Evolutionary conservation across 208 protist species (phyloP), one percentile per base, ranked within the genome.

Genomic region (Crithidia fasciculata): DNA sequence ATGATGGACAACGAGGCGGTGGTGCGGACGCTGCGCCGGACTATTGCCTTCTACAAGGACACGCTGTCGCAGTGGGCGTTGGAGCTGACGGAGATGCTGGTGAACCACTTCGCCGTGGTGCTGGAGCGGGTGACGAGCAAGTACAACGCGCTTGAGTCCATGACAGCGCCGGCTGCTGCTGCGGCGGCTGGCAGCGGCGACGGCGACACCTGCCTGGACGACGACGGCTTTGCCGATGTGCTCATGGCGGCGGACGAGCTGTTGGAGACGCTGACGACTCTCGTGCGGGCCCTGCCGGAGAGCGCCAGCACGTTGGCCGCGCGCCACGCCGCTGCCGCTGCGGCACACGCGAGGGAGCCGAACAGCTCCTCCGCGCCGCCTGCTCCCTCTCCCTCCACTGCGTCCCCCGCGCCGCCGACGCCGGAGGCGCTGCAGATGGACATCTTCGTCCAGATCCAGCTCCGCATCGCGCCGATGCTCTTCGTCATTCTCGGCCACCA

Each of bases 1-100:
- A 72, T 97, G 52, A 95, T 97, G 73, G 94, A 98, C 68, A 95
- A 91, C 76, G 95, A 98, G 43, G 86, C 84, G 7, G 84, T 98
- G 8, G 86, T 98, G 19, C 82, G 88, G 36, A 96, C 95, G 28
- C 74, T 98, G 36, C 92, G 93, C 37, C 88, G 88, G 37, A 96
- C 96, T 2, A 96, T 98, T 40, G 54, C 76, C 40, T 86, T 89
- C 61, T 98, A 97, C 76, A 76, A 84, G 64, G 67, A 84, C 58
- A 87, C 89, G 53, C 89, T 98, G 19, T 92, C 90, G 37, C 92
- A 95, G 75, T 97, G 90, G 82, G 95, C 92, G 8, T 28, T 94
- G 67, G 83, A 92, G 54, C 76, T 97, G 62, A 85, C 84, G 41
- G 87, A 94, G 53, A 83, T 97, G 85, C 72, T 97, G 59, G 88